Evolutionary conservation across 495 filamentous ascomycete genomes (phyloP).

Genomic region (Talaromyces adpressus): DNA sequence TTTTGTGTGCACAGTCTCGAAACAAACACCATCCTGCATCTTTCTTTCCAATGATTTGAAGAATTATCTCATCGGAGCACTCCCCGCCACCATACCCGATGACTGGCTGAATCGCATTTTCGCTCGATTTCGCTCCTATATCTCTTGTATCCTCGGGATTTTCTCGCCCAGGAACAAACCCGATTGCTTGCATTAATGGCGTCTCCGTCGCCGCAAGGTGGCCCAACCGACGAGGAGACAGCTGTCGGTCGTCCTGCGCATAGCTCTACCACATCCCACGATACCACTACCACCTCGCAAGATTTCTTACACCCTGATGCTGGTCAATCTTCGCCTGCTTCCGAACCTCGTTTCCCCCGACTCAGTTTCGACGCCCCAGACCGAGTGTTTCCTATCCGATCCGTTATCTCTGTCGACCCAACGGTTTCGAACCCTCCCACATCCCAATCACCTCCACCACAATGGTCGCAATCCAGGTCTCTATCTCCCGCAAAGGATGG

Average conservation of each 20-base stretch:
- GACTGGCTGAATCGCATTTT: background rate
- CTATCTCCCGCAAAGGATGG: slow-evolving; percentile 20
- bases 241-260: background rate
- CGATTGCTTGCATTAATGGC: slow-evolving; percentile 1
- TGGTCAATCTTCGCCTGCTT: background rate
- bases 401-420: slow-evolving; percentile 68
- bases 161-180: background rate
- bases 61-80: background rate
- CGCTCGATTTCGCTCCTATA: background rate
- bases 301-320: background rate
- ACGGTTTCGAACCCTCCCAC: slow-evolving; percentile 16
- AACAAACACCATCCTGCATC: background rate
- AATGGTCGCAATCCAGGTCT: background rate
- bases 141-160: background rate
- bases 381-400: slow-evolving; percentile 79
- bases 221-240: background rate
- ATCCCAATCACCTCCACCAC: slow-evolving; percentile 3
- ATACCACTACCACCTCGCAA: background rate
- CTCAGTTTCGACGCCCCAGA: slow-evolving; percentile 46
- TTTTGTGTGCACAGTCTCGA: background rate
- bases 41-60: background rate
- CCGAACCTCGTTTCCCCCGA: slow-evolving; percentile 13
- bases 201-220: background rate
- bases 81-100: slow-evolving; percentile 1
- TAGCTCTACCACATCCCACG: background rate